Conservation (phyloP, 495 filamentous ascomycete genomes). For the Penicillium simplicissimum region DNA sequence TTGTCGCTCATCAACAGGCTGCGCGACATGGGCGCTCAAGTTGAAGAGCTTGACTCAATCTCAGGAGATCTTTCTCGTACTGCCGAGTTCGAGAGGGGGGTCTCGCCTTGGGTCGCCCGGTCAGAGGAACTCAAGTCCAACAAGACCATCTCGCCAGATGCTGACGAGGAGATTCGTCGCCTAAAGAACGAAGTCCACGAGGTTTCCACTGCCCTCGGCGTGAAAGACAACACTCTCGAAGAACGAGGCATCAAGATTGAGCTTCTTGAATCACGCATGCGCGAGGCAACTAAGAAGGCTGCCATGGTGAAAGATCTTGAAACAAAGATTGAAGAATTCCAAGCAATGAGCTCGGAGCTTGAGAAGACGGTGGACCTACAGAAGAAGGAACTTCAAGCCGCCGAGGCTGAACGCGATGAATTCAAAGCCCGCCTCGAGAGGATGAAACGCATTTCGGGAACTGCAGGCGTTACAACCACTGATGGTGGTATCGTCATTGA, state of each 20-base stretch:
- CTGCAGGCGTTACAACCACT: conserved; percentile 49
- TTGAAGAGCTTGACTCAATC: conserved; percentile 72
- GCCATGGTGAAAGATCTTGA: conserved; percentile 53
- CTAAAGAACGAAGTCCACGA: conserved; percentile 75
- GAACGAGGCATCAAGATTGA: conserved; percentile 71
- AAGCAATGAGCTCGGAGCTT: conserved; percentile 39
- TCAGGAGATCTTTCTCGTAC: conserved; percentile 76
- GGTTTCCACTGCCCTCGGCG: conserved; percentile 59
- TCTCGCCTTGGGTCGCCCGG: conserved; percentile 82
- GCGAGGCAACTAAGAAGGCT: conserved; percentile 53
- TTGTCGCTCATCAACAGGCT: conserved; percentile 67
- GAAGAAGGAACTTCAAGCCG: conserved; percentile 45
- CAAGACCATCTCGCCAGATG: conserved; percentile 74
- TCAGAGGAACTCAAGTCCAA: conserved; percentile 74
- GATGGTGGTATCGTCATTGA: conserved; percentile 46
- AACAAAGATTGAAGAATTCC: conserved; percentile 63
- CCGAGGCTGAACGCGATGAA: conserved; percentile 68
- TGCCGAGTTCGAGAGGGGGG: conserved; percentile 76
- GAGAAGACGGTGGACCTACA: conserved; percentile 39
- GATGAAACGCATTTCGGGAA: conserved; percentile 47
- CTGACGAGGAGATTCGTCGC: conserved; percentile 73
- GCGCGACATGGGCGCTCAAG: conserved; percentile 59
- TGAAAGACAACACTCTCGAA: conserved; percentile 94
- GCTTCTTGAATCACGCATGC: conserved; percentile 55
- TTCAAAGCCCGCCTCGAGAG: conserved; percentile 71